These are phyloP conservation scores for Endocalyx cinctus DNA, from an alignment of 2,329 filamentous ascomycete genomes.

Conservation along the genomic window DNA sequence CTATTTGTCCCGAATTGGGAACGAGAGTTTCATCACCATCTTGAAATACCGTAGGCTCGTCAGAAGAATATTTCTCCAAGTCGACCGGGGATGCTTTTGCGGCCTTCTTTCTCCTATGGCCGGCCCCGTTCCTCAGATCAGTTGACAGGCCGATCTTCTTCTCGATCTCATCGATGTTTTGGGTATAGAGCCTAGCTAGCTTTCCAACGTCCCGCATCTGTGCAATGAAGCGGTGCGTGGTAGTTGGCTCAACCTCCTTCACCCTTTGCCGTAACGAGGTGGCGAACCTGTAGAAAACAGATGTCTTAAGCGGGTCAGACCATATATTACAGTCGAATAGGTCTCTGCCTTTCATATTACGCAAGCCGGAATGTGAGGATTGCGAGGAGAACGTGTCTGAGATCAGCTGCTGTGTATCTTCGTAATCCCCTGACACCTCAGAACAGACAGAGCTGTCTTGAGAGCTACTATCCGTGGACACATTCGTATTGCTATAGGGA, in stretches of 20 bases:
- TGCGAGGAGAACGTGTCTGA: conserved; percentile 39
- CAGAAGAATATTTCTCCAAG: conserved; percentile 16
- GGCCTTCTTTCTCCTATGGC: conserved; percentile 50
- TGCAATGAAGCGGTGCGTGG: conserved; percentile 64
- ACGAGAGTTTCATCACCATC: conserved; percentile 21
- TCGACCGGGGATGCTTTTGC: conserved; percentile 24
- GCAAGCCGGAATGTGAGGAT: conserved; percentile 36
- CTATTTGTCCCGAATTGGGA: conserved; percentile 10
- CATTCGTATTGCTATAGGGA: conserved; percentile 34
- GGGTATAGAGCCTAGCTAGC: conserved; percentile 67
- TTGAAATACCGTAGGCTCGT: no score
- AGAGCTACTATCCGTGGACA: conserved; percentile 35
- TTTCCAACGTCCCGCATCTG: conserved; percentile 63
- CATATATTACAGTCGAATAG: conserved; percentile 69
- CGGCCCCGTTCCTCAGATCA: conserved; percentile 56
- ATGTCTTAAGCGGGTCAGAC: conserved; percentile 62
- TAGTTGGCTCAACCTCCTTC: conserved; percentile 57
- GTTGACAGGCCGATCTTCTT: conserved; percentile 65
- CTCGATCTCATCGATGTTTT: conserved; percentile 72
- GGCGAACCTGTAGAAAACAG: conserved; percentile 69
- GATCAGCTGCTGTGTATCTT: conserved; percentile 37
- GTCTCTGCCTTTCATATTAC: conserved; percentile 65
- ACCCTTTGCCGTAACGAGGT: conserved; percentile 63
- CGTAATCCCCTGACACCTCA: conserved; percentile 38
- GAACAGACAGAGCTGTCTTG: conserved; percentile 29